Conservation (phyloP, 2,329 filamentous ascomycete genomes). For the Endocalyx cinctus region DNA sequence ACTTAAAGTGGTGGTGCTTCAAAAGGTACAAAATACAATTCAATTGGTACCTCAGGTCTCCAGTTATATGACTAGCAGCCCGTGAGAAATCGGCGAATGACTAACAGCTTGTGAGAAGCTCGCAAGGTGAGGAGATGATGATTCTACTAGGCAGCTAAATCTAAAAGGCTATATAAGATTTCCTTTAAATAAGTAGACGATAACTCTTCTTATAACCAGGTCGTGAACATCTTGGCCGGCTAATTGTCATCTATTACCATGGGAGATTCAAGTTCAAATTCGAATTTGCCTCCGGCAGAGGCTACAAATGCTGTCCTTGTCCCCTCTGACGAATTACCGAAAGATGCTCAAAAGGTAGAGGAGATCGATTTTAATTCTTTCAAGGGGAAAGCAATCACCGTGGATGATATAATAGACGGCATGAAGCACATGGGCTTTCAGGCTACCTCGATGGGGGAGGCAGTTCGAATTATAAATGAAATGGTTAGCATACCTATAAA, state of each 20-base stretch:
- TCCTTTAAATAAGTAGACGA: too few relatives aligned
- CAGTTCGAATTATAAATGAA: conserved; percentile 85
- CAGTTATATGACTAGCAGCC: too few relatives aligned
- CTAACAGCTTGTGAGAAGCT: too few relatives aligned
- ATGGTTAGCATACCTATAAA: conserved; percentile 62
- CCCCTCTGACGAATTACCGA: conserved; percentile 75
- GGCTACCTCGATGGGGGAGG: conserved; percentile 68
- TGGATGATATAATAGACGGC: conserved; percentile 73
- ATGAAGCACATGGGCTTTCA: conserved; percentile 88
- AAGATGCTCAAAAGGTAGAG: conserved; percentile 72
- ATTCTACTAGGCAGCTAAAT: too few relatives aligned
- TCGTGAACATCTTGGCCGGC: too few relatives aligned
- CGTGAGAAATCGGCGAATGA: too few relatives aligned
- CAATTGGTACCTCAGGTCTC: too few relatives aligned
- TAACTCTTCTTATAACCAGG: too few relatives aligned
- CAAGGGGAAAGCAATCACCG: conserved; percentile 70
- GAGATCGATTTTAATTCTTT: conserved; percentile 91
- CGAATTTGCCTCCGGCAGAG: conserved; percentile 49
- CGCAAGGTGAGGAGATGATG: too few relatives aligned
- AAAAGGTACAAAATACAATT: too few relatives aligned
- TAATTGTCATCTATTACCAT: conserved; percentile 16
- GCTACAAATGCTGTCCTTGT: conserved; percentile 81
- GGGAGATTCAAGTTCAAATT: conserved; percentile 15
- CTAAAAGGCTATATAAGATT: too few relatives aligned
- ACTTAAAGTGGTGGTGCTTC: too few relatives aligned